These are phyloP conservation scores for Berberis vulgaris DNA, from an alignment of 164 flowering plant genomes.

Conservation along the genomic window DNA sequence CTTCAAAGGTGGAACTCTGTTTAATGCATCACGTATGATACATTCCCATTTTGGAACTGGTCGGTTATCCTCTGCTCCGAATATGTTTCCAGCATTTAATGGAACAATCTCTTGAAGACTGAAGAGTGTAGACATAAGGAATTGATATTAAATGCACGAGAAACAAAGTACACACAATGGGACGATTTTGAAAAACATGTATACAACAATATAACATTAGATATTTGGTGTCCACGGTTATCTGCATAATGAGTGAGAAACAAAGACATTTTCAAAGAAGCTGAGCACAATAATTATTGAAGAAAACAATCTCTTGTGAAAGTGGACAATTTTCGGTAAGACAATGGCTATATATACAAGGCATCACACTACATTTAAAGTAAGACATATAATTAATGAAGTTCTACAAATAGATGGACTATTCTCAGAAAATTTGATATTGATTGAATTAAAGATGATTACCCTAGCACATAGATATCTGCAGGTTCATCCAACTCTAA, in stretches of 20 bases:
- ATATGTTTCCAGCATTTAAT: slow-evolving; percentile 84
- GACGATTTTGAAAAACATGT: neutral
- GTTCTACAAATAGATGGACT: too few relatives aligned
- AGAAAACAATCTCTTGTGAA: too few relatives aligned
- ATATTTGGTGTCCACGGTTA: neutral
- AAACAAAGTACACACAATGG: neutral
- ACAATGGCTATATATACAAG: too few relatives aligned
- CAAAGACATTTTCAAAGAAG: too few relatives aligned
- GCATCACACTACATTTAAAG: neutral
- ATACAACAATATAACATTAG: neutral
- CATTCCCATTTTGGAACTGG: slow-evolving; percentile 78
- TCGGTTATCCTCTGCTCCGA: slow-evolving; percentile 85
- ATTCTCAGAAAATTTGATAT: neutral
- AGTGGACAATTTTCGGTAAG: too few relatives aligned
- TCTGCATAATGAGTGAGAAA: too few relatives aligned
- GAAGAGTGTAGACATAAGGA: slow-evolving; percentile 2
- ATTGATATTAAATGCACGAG: neutral
- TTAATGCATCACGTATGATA: slow-evolving; percentile 65
- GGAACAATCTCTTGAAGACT: slow-evolving; percentile 97
- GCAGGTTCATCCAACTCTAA: slow-evolving; percentile 63
- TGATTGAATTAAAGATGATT: slow-evolving; percentile 10
- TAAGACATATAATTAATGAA: neutral
- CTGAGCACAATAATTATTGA: too few relatives aligned
- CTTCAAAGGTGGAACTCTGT: slow-evolving; percentile 34
- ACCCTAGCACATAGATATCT: slow-evolving; percentile 97